Evolutionary conservation across 1,284 basidiomycete species (phyloP).

Genomic region (Melampsora larici-populina): DNA sequence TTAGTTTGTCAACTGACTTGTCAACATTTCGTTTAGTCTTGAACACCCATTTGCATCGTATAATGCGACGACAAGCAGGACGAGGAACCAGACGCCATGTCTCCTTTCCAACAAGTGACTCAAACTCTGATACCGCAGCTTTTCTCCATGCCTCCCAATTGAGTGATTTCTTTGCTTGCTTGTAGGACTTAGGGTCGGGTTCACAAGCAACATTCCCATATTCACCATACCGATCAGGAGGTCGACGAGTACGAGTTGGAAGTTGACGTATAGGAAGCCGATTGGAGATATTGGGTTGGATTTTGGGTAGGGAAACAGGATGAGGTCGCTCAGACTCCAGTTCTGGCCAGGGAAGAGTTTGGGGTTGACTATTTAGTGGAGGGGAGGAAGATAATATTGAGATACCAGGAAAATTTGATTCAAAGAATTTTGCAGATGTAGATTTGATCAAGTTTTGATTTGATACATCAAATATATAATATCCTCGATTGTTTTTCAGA

Average conservation of each 20-base stretch:
- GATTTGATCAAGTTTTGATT: not conserved
- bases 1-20: not conserved
- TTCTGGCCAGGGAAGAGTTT: not conserved
- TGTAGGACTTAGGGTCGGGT: not conserved
- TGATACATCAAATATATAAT: not conserved
- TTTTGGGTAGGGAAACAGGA: too few species aligned
- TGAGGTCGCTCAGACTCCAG: too few species aligned
- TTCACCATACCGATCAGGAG: not conserved
- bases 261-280: too few species aligned
- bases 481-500: not conserved
- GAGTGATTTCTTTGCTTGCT: slow-evolving; percentile 5
- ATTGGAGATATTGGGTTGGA: too few species aligned
- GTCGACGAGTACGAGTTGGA: too few species aligned
- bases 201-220: not conserved
- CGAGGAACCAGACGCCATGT: slow-evolving; percentile 1
- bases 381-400: too few species aligned
- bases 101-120: not conserved
- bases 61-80: not conserved
- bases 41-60: slow-evolving; percentile 24
- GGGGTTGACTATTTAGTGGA: not conserved
- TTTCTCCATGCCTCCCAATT: not conserved
- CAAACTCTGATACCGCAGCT: not conserved
- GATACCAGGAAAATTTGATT: not conserved
- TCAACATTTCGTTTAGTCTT: not conserved
- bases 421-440: not conserved